Conservation (phyloP, 2,329 filamentous ascomycete species). For the Colletotrichum costaricense region DNA sequence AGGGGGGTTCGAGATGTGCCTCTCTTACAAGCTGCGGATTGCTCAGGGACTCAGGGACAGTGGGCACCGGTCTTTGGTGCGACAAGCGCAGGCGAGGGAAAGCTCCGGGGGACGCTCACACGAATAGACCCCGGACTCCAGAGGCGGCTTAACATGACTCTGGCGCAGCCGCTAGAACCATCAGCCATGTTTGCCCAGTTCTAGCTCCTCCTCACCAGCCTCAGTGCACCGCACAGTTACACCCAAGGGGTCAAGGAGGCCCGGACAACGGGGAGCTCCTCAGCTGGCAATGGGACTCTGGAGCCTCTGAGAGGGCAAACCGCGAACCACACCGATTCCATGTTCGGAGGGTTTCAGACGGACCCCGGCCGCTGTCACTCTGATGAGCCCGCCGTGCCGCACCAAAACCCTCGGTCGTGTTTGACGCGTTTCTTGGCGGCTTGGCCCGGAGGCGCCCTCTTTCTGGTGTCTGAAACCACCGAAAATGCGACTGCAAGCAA, state of each 20-base stretch:
- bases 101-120: background rate
- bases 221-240: background rate
- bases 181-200: background rate
- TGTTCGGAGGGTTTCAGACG: constrained; percentile 21
- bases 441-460: constrained; percentile 17
- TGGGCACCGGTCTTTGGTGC: constrained; percentile 5
- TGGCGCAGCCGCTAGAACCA: background rate
- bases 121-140: background rate
- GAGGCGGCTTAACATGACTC: background rate
- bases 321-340: background rate
- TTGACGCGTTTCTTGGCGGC: constrained; percentile 31
- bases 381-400: constrained; percentile 9
- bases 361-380: constrained; percentile 22
- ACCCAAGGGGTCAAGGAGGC: background rate
- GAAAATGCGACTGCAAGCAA: constrained; percentile 5
- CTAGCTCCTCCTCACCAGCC: background rate
- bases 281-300: background rate
- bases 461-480: constrained; percentile 15
- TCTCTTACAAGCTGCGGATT: background rate
- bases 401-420: constrained; percentile 24
- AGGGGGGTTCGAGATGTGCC: constrained; percentile 1
- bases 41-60: background rate
- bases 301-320: background rate
- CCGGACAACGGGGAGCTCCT: background rate
- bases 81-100: constrained; percentile 8